Evolutionary conservation across 225 moss, liverwort and hornwort genomes (phyloP).

Genomic region (Physcomitrellopsis africana): DNA sequence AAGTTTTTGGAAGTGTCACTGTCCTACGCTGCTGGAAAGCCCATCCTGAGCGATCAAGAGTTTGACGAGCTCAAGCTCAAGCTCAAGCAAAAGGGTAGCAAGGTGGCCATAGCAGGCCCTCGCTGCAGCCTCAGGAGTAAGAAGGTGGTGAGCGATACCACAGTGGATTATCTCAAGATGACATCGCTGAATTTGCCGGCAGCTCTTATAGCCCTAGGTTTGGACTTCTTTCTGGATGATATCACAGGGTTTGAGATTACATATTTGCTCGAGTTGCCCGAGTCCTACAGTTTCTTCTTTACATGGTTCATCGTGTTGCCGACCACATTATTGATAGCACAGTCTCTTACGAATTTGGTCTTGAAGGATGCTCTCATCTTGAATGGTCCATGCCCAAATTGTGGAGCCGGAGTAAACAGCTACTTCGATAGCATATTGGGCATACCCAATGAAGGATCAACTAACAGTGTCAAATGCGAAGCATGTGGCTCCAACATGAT

Average conservation of each 20-base stretch:
- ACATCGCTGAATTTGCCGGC: conserved; percentile 84
- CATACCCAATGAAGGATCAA: conserved; percentile 70
- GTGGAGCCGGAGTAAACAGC: conserved; percentile 63
- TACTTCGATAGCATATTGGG: conserved; percentile 88
- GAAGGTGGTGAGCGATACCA: conserved; percentile 86
- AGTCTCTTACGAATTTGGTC: conserved; percentile 70
- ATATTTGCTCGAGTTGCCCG: conserved; percentile 91
- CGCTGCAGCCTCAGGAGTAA: conserved; percentile 90
- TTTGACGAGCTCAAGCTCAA: conserved; percentile 74
- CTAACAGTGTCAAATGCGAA: conserved; percentile 82
- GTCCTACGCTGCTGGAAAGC: conserved; percentile 75
- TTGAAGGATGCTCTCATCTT: conserved; percentile 84
- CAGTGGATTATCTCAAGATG: conserved; percentile 96
- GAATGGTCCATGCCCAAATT: conserved; percentile 91
- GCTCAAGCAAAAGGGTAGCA: conserved; percentile 74
- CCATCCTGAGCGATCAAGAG: conserved; percentile 66
- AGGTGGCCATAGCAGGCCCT: conserved; percentile 78
- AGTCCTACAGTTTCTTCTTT: conserved; percentile 89
- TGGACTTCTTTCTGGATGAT: conserved; percentile 97
- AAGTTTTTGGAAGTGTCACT: conserved; percentile 86
- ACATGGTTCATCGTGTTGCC: conserved; percentile 96
- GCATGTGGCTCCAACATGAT: conserved; percentile 57
- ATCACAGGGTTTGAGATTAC: conserved; percentile 95
- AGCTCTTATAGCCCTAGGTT: conserved; percentile 67
- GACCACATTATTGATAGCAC: conserved; percentile 73